Percentiles rank a stretch among this genome's conserved stretches.
Evolutionary conservation across 805 yeast genomes (phyloP).

Genomic region (Teunomyces lycoperdinae): DNA sequence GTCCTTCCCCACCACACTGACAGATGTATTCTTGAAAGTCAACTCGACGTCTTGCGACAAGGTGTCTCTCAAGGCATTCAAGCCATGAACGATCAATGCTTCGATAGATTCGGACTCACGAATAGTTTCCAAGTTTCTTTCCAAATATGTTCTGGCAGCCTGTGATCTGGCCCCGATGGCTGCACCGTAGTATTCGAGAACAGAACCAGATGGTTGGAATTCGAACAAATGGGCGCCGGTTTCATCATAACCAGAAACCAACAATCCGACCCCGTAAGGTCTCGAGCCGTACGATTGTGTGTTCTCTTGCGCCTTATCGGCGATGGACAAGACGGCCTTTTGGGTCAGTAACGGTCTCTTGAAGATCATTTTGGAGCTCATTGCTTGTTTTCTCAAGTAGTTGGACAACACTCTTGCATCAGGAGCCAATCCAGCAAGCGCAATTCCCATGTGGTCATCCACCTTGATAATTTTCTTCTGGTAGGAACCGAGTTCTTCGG

Average conservation of each 20-base stretch:
- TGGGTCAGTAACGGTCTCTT: slow-evolving; percentile 82
- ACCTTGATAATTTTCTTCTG: slow-evolving; percentile 90
- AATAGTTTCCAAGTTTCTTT: slow-evolving; percentile 74
- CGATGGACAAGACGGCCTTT: slow-evolving; percentile 79
- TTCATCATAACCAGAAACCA: slow-evolving; percentile 88
- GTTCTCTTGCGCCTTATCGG: slow-evolving; percentile 95
- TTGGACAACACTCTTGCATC: slow-evolving; percentile 94
- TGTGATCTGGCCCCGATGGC: slow-evolving; percentile 99
- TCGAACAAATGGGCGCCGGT: slow-evolving; percentile 92
- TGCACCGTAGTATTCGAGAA: slow-evolving; percentile 85
- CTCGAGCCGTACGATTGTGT: slow-evolving; percentile 95
- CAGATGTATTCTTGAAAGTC: slow-evolving; percentile 77
- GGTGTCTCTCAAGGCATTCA: slow-evolving; percentile 90
- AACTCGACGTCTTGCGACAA: slow-evolving; percentile 92
- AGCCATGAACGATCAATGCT: slow-evolving; percentile 78
- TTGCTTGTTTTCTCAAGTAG: slow-evolving; percentile 85
- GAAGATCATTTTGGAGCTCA: slow-evolving; percentile 80
- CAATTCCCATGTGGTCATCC: slow-evolving; percentile 92
- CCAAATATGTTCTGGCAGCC: slow-evolving; percentile 95
- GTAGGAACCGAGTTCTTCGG: slow-evolving; percentile 95
- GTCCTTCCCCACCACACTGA: slow-evolving; percentile 88
- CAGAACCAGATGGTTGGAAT: slow-evolving; percentile 94
- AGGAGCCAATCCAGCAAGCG: slow-evolving; percentile 96
- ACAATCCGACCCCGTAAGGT: slow-evolving; percentile 96
- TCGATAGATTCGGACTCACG: slow-evolving; percentile 58